A percentile compares a stretch with the other conserved stretches of the same genome.
Conservation (phyloP, 202 grass and related monocot species). For the Zizania palustris region DNA sequence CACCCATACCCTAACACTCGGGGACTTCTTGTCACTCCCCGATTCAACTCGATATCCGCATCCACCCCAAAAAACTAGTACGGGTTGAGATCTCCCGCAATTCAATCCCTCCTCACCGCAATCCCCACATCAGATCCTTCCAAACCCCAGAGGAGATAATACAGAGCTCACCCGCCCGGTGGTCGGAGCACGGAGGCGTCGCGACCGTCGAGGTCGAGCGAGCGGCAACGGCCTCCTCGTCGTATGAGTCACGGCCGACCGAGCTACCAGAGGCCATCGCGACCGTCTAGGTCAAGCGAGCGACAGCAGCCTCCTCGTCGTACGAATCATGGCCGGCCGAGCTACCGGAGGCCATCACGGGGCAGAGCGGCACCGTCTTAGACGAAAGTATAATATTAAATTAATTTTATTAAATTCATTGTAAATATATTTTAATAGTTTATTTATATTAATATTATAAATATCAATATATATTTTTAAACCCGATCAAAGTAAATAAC, state of each 20-base stretch:
- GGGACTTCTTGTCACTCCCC: neutral
- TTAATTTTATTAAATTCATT: too few species aligned
- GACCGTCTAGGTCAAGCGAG: too few species aligned
- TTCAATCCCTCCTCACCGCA: neutral
- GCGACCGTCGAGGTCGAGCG: constrained; percentile 45
- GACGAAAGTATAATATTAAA: neutral
- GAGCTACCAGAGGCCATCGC: constrained; percentile 36
- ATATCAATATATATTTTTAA: too few species aligned
- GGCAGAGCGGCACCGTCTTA: constrained; percentile 24
- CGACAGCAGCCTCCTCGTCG: constrained; percentile 56
- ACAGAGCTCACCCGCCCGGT: constrained; percentile 52
- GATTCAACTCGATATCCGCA: constrained; percentile 29
- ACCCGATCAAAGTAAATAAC: too few species aligned
- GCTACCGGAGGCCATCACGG: constrained; percentile 33
- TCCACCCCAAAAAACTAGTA: constrained; percentile 20
- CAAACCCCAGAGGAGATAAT: neutral
- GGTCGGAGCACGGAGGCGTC: constrained; percentile 39
- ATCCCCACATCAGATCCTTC: constrained; percentile 21
- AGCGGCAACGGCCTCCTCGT: constrained; percentile 54
- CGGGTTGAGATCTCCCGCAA: constrained; percentile 2
- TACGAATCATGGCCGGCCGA: constrained; percentile 33
- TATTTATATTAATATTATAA: too few species aligned
- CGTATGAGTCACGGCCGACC: constrained; percentile 41
- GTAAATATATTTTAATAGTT: too few species aligned
- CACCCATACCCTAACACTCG: neutral